Evolutionary conservation across 495 filamentous ascomycete species (phyloP).

Genomic region (Daldinia bambusicola): DNA sequence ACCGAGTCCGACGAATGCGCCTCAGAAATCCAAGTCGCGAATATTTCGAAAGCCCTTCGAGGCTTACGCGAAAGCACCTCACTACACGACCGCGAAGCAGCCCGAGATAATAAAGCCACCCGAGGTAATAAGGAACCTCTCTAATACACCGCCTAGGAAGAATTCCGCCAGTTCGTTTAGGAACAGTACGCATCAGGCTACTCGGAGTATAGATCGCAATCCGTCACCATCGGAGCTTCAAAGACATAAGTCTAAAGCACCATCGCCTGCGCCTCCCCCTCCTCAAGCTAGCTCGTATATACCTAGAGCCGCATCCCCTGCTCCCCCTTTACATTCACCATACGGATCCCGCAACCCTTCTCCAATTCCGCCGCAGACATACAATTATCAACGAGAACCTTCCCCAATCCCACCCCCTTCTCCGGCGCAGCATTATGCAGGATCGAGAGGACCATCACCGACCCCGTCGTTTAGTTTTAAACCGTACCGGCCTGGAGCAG

Average conservation of each 20-base stretch:
- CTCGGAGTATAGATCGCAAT: conserved; percentile 32
- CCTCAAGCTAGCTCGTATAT: conserved; percentile 31
- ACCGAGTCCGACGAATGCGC: conserved; percentile 62
- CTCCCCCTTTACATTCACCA: conserved; percentile 40
- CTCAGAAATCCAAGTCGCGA: conserved; percentile 64
- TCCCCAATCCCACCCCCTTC: conserved; percentile 42
- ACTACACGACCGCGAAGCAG: conserved; percentile 62
- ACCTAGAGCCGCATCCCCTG: conserved; percentile 52
- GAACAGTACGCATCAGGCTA: conserved; percentile 37
- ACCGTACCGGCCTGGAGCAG: conserved; percentile 54
- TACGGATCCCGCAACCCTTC: conserved; percentile 42
- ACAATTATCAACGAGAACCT: conserved; percentile 33
- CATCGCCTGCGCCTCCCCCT: conserved; percentile 48
- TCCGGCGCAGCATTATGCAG: conserved; percentile 37
- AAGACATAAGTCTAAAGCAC: conserved; percentile 46
- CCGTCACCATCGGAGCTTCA: conserved; percentile 46
- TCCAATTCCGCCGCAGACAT: conserved; percentile 44
- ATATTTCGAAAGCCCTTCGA: conserved; percentile 77
- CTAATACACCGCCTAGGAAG: conserved; percentile 53
- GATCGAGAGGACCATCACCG: conserved; percentile 50
- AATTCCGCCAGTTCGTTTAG: conserved; percentile 49
- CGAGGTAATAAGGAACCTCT: conserved; percentile 51
- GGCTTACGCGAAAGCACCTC: conserved; percentile 69
- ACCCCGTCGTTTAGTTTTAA: conserved; percentile 54
- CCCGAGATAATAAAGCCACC: conserved; percentile 57